Percentiles rank a stretch among this genome's conserved stretches.
phyloP scores from a whole-genome alignment of 768 basidiomycete genomes.

The Lentinula sp. region DNA sequence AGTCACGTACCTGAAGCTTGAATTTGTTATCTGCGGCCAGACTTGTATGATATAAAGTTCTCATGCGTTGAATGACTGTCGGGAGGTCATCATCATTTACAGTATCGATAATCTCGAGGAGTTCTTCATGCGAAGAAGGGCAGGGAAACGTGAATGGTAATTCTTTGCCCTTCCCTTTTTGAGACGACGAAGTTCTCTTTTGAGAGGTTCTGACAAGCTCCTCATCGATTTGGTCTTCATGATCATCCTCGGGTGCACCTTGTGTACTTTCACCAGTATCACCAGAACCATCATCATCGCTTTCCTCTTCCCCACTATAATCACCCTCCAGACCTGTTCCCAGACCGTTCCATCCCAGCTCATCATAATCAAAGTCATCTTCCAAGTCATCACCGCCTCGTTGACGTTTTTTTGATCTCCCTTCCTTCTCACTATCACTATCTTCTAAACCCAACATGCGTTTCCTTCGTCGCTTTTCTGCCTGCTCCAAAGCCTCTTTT shows the following conservation, averaged over 20 bases:
- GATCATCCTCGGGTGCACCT: conserved; percentile 27
- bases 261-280: conserved; percentile 32
- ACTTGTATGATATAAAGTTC: conserved; percentile 88
- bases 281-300: conserved; percentile 22
- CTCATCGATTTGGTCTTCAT: conserved; percentile 38
- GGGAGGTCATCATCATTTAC: conserved; percentile 69
- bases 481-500: conserved; percentile 80
- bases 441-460: conserved; percentile 84
- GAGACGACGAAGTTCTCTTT: conserved; percentile 26
- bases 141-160: conserved; percentile 93
- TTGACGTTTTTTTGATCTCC: conserved; percentile 43
- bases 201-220: conserved; percentile 29
- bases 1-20: conserved; percentile 72
- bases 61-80: conserved; percentile 83
- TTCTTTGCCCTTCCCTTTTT: conserved; percentile 38
- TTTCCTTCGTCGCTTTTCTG: conserved; percentile 68
- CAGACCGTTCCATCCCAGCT: conserved; percentile 28
- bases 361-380: conserved; percentile 67
- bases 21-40: conserved; percentile 87
- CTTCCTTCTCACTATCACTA: conserved; percentile 59
- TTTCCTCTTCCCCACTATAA: conserved; percentile 24
- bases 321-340: conserved; percentile 35
- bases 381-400: conserved; percentile 83
- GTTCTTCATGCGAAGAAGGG: conserved; percentile 81
- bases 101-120: conserved; percentile 74